Conservation (phyloP, 2,329 filamentous ascomycete genomes). For the Clonostachys byssicola region DNA sequence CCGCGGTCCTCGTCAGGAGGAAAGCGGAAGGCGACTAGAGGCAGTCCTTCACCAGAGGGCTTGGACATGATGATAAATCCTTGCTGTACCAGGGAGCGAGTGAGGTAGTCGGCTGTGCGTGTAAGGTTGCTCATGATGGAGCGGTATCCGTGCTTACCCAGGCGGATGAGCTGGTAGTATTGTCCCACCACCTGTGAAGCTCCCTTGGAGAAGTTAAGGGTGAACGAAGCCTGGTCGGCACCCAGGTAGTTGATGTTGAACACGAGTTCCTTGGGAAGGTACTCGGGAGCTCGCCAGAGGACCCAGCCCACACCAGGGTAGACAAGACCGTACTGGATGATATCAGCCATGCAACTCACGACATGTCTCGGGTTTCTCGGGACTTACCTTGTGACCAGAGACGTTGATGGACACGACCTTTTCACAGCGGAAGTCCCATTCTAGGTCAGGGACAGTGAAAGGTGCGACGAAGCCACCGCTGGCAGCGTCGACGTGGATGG, state of each 20-base stretch:
- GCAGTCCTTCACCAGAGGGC: constrained; percentile 71
- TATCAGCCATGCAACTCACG: not conserved
- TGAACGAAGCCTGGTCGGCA: constrained; percentile 92
- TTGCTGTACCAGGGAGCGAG: constrained; percentile 64
- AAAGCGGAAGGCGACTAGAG: constrained; percentile 86
- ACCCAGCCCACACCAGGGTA: constrained; percentile 96
- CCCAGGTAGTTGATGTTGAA: constrained; percentile 99
- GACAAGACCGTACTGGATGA: constrained; percentile 50
- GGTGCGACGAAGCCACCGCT: constrained; percentile 91
- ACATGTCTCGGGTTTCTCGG: constrained; percentile 32
- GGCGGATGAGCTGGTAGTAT: constrained; percentile 94
- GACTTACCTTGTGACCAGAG: constrained; percentile 76
- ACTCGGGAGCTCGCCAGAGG: constrained; percentile 80
- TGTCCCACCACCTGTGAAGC: constrained; percentile 93
- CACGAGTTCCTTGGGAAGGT: constrained; percentile 83
- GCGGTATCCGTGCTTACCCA: constrained; percentile 88
- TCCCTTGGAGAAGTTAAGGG: constrained; percentile 95
- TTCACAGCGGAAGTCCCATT: constrained; percentile 89
- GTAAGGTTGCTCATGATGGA: constrained; percentile 94
- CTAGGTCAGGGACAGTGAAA: constrained; percentile 77
- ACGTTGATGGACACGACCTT: constrained; percentile 93
- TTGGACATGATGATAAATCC: constrained; percentile 90
- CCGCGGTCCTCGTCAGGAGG: constrained; percentile 49
- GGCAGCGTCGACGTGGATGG: constrained; percentile 92
- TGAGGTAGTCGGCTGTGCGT: constrained; percentile 82